Evolutionary conservation across 2,329 filamentous ascomycete species (phyloP), one percentile per base, ranked within the genome.

Genomic region (Colletotrichum salicis): DNA sequence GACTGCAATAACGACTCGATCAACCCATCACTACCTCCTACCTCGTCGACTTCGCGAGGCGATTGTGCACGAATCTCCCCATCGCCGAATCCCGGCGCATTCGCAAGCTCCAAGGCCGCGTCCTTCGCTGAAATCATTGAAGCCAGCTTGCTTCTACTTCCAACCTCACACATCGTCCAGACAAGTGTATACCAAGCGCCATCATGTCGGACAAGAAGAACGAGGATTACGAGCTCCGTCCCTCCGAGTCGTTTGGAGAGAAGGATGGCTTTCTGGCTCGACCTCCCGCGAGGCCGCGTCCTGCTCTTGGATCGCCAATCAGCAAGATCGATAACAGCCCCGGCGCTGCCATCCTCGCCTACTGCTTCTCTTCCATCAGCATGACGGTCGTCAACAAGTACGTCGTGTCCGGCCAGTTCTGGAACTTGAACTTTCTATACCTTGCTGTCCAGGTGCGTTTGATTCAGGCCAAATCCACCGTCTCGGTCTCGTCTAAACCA

Each of bases 371-470:
- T 64, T 98, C 95, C n/a, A 99, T 99, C 80, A 90, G 96, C 82
- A 99, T 99, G 96, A 99, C 96, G 8, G 94, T 98, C n/a, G 96
- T 97, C 82, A 99, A 99, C 86, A 99, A 99, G 88, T 99, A 97
- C 82, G 95, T 98, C 74, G 90, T 99, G 58, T 98, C 94, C 8
- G 96, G 96, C 72, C 88, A 89, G 63, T 90, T 92, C 76, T 99
- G 97, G 90, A 99, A 99, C 84, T 85, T 99, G 78, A 97, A 97
- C 84, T 97, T 98, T 84, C 94, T 99, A 84, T 93, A 98, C 78
- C 90, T 99, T 72, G 92, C 91, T 73, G 89, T 98, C 73, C 96
- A 98, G 91, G 96, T 98, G 90, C 79, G 90, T 79, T n/a, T 27
- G 15, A 54, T 54, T 10, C 41, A 56, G 35, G 15, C 13, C 5